Conservation (phyloP, 1,284 basidiomycete species). For the Psilocybe mexicana region DNA sequence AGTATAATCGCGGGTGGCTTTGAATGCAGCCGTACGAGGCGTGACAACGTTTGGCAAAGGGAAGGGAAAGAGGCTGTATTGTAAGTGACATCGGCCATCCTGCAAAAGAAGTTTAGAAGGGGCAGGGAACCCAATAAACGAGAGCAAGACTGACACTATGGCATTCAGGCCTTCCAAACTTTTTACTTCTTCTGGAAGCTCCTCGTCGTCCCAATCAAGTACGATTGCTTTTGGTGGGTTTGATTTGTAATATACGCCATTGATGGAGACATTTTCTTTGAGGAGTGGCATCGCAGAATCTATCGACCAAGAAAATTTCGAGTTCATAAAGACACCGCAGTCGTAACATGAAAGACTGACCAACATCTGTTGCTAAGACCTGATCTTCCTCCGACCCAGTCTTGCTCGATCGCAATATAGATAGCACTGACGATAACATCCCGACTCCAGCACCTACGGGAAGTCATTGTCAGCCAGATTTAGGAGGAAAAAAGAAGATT, state of each 20-base stretch:
- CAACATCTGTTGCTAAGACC: conserved; percentile 73
- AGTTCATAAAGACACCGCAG: neutral
- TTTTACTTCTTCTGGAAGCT: conserved; percentile 49
- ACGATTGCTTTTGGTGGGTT: conserved; percentile 42
- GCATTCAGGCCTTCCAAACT: conserved; percentile 47
- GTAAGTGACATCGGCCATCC: conserved; percentile 90
- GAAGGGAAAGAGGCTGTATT: conserved; percentile 82
- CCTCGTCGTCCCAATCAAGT: conserved; percentile 78
- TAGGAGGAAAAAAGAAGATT: neutral
- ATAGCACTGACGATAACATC: conserved; percentile 71
- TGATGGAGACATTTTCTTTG: conserved; percentile 64
- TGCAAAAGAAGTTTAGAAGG: conserved; percentile 28
- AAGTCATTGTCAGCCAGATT: neutral
- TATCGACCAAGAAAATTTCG: conserved; percentile 28
- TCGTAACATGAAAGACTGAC: conserved; percentile 42
- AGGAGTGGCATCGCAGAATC: conserved; percentile 82
- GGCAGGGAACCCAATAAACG: neutral
- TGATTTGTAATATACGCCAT: conserved; percentile 38
- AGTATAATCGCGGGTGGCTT: conserved; percentile 57
- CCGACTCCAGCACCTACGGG: conserved; percentile 78
- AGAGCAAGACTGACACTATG: conserved; percentile 46
- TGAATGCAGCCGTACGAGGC: conserved; percentile 37
- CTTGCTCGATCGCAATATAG: conserved; percentile 39
- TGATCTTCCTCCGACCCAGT: conserved; percentile 31
- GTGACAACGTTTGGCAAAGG: conserved; percentile 56